Evolutionary conservation across 768 basidiomycete species (phyloP), one percentile per base, ranked within the genome.

Genomic region (Pleurotus cornucopiae): DNA sequence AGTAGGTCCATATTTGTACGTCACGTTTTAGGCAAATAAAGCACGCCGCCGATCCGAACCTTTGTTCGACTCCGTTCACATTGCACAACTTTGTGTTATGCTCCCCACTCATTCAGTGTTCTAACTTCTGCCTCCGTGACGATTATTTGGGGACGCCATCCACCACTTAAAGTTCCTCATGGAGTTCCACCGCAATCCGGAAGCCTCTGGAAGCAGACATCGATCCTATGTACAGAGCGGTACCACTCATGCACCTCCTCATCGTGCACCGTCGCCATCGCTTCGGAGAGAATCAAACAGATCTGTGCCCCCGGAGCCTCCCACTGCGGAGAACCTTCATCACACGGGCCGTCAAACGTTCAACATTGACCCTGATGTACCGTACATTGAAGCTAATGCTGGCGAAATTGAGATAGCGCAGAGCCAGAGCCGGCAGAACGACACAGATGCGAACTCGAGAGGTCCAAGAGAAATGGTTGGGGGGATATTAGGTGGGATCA

Each of bases 381-480:
- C 43, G 6, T 41, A 54, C 25, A 40, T 54, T 14, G 54, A 30
- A 20, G 30, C 41, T 18, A 40, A 25, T 26, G 41, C 54, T 13
- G 54, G 40, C 11, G 43, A 37, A 20, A 44, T 23, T 46, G 23
- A 20, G 40, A 23, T 13, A 25, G 30, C 54, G 4, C 45, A 46
- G 44, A 7, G 30, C 30, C 30, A 34, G 30, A 34, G 30, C 11
- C 30, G 30, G 2, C 30, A 34, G 30, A 55, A n/a, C 11, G 20
- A 55, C 12, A 4, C 14, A 18, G 54, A 45, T 11, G 4, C 43
- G 23, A 45, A 18, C n/a, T 44, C 54, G 7, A 39, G 37, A 26
- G 25, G 23, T n/a, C 18, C 34, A 59, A 48, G 48, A 46, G 38
- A 53, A 53, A 57, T 60, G 44, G 60, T 55, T 46, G 57, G 57